A percentile compares a stretch with the other conserved stretches of the same genome.
Conservation (phyloP, 2,329 filamentous ascomycete genomes). For the Hypomyces perniciosus region DNA sequence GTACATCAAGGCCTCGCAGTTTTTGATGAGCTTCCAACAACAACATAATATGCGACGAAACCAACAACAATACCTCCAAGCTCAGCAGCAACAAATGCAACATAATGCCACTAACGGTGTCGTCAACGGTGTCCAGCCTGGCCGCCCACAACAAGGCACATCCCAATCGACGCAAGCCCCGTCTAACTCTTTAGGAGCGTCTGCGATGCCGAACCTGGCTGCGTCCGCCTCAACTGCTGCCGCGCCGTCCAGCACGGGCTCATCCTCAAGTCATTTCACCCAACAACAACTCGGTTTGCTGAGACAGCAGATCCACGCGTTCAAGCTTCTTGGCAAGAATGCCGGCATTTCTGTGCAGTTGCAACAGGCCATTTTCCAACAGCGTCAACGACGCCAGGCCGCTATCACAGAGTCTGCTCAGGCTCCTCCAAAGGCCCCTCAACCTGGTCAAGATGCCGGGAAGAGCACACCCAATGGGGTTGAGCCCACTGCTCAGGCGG, state of each 20-base stretch:
- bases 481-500: constrained; percentile 29
- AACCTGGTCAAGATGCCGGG: constrained; percentile 26
- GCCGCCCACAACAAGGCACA: constrained; percentile 33
- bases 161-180: constrained; percentile 27
- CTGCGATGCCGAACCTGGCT: constrained; percentile 31
- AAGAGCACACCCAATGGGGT: constrained; percentile 33
- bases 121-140: constrained; percentile 44
- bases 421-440: constrained; percentile 26
- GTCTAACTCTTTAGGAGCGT: constrained; percentile 31
- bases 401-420: constrained; percentile 44
- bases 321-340: constrained; percentile 86
- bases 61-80: constrained; percentile 38
- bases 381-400: constrained; percentile 59
- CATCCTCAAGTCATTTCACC: constrained; percentile 57
- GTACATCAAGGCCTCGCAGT: constrained; percentile 72
- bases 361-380: constrained; percentile 76
- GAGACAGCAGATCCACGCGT: constrained; percentile 82
- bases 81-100: constrained; percentile 31
- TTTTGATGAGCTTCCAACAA: constrained; percentile 66
- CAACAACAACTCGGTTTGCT: constrained; percentile 73
- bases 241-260: constrained; percentile 22
- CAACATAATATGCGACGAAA: constrained; percentile 51
- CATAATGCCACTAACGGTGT: constrained; percentile 51
- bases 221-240: constrained; percentile 29
- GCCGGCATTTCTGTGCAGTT: constrained; percentile 70